Base-by-base conservation (phyloP, 225 moss, liverwort and hornwort species). In the Anthoceros angustus region DNA sequence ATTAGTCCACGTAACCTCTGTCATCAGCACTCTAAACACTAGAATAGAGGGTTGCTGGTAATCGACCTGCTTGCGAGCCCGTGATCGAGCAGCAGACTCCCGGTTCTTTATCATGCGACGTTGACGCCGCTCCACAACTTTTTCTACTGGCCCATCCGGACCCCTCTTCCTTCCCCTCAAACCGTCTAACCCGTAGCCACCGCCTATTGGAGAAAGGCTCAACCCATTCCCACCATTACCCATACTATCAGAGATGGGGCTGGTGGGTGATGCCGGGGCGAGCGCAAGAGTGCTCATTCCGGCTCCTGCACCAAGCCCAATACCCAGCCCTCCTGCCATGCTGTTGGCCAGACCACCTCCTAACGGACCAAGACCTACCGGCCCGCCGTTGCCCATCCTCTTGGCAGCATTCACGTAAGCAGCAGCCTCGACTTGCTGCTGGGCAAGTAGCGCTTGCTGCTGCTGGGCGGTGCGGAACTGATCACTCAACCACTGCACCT, bases 71-170 rank as follows among this genome's bases (percentile, higher is more conserved):
- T 98, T 98, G 68, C 95, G 70, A n/a, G 95, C 95, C 11, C 95
- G 80, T 11, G 95, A 98, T 61, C 95, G 74, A 9, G 95, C 95
- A 42, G 95, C 95, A 8, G 95, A 98, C 70, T 98, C 95, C 78
- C 95, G 79, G 65, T 98, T 98, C 63, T 98, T 98, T 0, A 98
- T 98, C 95, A 98, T 98, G 20, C 95, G 83, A 25, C 91, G 77
- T 69, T 98, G 95, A 21, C 95, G 79, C 43, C 91, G 82, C 69
- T 98, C 95, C 12, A 91, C 95, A 0, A 87, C 86, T 74, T 84
- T 98, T 70, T 95, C 94, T 23, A 77, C 88, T 20, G 88, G 88
- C 15, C 94, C 91, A 40, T 91, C 94, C 0, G 80, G 80, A 39
- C 81, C 91, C 69, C 88, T 78, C 73, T 88, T 91, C 65, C 88